phyloP scores from a whole-genome alignment of 352 stramenopile species.

The Phytophthora tubulina region DNA sequence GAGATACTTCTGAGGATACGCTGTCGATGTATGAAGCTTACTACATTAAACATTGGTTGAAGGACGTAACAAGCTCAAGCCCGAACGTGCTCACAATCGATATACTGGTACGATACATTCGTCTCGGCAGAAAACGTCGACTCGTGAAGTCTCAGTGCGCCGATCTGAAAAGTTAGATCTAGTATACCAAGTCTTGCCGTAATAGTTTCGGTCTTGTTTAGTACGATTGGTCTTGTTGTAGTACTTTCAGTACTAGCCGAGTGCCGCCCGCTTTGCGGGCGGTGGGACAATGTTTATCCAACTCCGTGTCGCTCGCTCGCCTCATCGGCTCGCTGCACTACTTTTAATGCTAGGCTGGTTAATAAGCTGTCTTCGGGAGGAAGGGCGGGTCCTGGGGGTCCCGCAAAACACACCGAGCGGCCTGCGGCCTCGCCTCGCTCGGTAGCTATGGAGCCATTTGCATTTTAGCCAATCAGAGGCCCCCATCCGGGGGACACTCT shows the following conservation, averaged over 20 bases:
- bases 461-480: too few relatives aligned
- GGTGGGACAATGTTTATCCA: too few relatives aligned
- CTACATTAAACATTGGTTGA: slow-evolving; percentile 7
- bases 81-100: slow-evolving; percentile 11
- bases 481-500: too few relatives aligned
- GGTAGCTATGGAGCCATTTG: too few relatives aligned
- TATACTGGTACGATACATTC: slow-evolving; percentile 19
- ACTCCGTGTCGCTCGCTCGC: too few relatives aligned
- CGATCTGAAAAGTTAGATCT: not conserved
- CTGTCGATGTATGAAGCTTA: slow-evolving; percentile 4
- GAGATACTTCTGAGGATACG: not conserved
- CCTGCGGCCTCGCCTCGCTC: too few relatives aligned
- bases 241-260: not conserved
- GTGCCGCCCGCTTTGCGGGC: too few relatives aligned
- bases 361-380: too few relatives aligned
- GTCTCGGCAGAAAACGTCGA: slow-evolving; percentile 8
- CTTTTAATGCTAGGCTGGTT: too few relatives aligned
- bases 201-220: slow-evolving; percentile 8
- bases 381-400: too few relatives aligned
- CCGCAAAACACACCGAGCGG: too few relatives aligned
- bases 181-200: slow-evolving; percentile 6
- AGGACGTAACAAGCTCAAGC: not conserved
- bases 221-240: slow-evolving; percentile 3
- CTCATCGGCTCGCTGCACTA: too few relatives aligned
- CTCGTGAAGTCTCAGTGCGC: not conserved